A percentile compares a stretch with the other conserved stretches of the same genome.
These are phyloP conservation scores for Mortierella sp. DNA, from an alignment of 371 early-diverging fungal genomes.

Conservation along the genomic window DNA sequence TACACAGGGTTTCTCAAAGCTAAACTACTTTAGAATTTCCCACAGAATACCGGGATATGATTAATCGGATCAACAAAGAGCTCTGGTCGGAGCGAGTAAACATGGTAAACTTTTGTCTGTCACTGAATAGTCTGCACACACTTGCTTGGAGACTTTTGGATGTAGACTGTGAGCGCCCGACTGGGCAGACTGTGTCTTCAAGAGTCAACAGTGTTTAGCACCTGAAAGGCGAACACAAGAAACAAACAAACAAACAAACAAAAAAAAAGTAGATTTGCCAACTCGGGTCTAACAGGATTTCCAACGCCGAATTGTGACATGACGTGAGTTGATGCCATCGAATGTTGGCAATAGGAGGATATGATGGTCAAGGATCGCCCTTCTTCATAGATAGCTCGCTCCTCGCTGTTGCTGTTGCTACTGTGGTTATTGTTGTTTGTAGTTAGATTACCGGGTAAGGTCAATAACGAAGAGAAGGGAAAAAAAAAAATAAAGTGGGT, in stretches of 20 bases:
- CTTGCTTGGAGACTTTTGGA: too few species aligned
- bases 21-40: not conserved
- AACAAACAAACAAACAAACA: not conserved
- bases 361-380: too few species aligned
- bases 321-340: not conserved
- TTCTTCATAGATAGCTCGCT: too few species aligned
- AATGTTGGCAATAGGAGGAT: too few species aligned
- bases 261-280: not conserved
- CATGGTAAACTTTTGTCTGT: too few species aligned
- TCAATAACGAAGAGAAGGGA: too few species aligned
- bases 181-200: too few species aligned
- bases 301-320: not conserved
- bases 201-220: too few species aligned
- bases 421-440: not conserved
- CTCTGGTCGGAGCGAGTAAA: too few species aligned
- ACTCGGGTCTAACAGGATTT: not conserved
- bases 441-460: not conserved
- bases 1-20: not conserved
- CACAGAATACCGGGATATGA: not conserved
- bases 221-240: not conserved
- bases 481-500: not conserved
- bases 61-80: too few species aligned
- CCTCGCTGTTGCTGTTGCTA: too few species aligned
- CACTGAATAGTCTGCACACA: not conserved
- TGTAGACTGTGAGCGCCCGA: too few species aligned